Conservation (phyloP, 2,329 filamentous ascomycete species). For the Plectosphaerella sp. region DNA sequence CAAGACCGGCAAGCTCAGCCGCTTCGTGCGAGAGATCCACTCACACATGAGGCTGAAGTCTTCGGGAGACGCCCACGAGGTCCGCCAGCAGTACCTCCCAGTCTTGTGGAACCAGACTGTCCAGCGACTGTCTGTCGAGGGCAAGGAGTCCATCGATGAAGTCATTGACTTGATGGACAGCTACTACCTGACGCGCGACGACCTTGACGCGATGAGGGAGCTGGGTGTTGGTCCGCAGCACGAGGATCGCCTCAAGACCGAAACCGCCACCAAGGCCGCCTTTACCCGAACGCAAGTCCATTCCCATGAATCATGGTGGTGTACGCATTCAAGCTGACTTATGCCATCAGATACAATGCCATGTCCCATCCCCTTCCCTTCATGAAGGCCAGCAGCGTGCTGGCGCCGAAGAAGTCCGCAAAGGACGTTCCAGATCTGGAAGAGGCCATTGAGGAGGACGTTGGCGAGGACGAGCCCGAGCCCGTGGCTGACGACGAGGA, state of each 20-base stretch:
- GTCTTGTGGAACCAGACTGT: constrained; percentile 79
- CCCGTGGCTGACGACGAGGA: constrained; percentile 70
- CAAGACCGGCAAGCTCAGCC: constrained; percentile 71
- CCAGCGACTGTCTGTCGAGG: constrained; percentile 68
- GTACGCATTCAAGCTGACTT: background rate
- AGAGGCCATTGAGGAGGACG: constrained; percentile 91
- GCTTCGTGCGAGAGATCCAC: constrained; percentile 89
- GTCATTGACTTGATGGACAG: constrained; percentile 96
- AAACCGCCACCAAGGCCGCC: constrained; percentile 77
- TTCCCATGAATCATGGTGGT: background rate
- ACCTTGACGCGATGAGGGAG: constrained; percentile 90
- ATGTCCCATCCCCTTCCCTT: constrained; percentile 86
- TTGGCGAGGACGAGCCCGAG: constrained; percentile 54
- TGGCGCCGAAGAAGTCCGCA: constrained; percentile 65
- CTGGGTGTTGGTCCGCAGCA: constrained; percentile 83
- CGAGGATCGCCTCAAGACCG: constrained; percentile 70
- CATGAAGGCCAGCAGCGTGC: constrained; percentile 82
- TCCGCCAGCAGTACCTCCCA: constrained; percentile 91
- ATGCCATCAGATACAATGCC: constrained; percentile 67
- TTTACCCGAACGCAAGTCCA: constrained; percentile 79
- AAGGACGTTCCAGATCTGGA: constrained; percentile 88
- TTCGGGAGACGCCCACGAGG: constrained; percentile 87
- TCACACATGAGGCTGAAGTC: constrained; percentile 91
- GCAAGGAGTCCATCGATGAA: constrained; percentile 74
- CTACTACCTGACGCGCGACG: constrained; percentile 91